Percentiles rank a stretch among this genome's conserved stretches.
Evolutionary conservation across 768 basidiomycete species (phyloP).

Genomic region (Leccinellum rugosiceps): DNA sequence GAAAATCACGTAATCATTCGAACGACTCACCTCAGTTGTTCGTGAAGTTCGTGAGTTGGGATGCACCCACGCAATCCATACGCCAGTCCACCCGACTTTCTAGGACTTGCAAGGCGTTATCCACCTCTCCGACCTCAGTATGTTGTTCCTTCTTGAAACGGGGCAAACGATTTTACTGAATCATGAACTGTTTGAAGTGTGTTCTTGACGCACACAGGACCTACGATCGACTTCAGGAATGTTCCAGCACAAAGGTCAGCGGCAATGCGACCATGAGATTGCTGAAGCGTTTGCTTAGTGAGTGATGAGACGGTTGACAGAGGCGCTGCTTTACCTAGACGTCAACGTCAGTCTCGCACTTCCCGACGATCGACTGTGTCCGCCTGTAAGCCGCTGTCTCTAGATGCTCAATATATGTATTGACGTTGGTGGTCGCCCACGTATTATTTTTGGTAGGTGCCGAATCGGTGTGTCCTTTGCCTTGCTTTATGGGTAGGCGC

Average conservation of each 20-base stretch:
- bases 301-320: slow-evolving; percentile 65
- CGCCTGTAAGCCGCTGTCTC: slow-evolving; percentile 58
- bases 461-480: slow-evolving; percentile 53
- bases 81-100: slow-evolving; percentile 52
- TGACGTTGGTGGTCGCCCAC: neutral
- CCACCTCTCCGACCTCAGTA: slow-evolving; percentile 56
- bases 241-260: slow-evolving; percentile 64
- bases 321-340: slow-evolving; percentile 72
- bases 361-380: slow-evolving; percentile 72
- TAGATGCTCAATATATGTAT: neutral
- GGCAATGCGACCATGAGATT: neutral
- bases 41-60: neutral
- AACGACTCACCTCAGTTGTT: neutral
- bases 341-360: slow-evolving; percentile 62
- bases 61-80: slow-evolving; percentile 32
- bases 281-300: slow-evolving; percentile 1
- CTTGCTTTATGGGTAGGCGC: neutral
- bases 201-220: slow-evolving; percentile 21
- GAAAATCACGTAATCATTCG: neutral
- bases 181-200: slow-evolving; percentile 18
- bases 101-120: slow-evolving; percentile 51
- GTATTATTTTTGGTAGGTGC: slow-evolving; percentile 49
- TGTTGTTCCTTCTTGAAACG: slow-evolving; percentile 14
- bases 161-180: neutral
- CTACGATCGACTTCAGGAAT: slow-evolving; percentile 73